Conservation (phyloP, 176 grass and related monocot genomes). For the Olyra latifolia region DNA sequence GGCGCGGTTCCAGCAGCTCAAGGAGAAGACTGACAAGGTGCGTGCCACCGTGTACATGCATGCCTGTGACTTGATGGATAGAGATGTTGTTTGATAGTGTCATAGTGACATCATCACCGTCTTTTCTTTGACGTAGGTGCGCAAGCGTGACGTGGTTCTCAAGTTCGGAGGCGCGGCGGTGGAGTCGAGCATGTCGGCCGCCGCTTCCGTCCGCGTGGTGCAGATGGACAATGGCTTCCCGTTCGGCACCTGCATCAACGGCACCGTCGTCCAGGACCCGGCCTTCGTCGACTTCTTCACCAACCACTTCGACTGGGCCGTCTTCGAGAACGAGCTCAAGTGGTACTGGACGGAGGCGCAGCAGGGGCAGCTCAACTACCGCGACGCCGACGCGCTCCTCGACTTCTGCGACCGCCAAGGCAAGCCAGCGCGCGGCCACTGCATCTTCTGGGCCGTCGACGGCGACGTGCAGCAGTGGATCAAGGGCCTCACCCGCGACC, state of each 20-base stretch:
- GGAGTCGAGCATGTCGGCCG: not conserved
- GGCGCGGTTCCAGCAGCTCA: constrained; percentile 37
- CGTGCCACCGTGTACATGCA: not conserved
- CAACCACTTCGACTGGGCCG: constrained; percentile 64
- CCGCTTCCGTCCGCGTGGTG: not conserved
- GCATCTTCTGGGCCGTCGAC: constrained; percentile 13
- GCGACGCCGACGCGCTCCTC: constrained; percentile 27
- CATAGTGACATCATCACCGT: no score
- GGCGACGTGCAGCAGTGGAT: constrained; percentile 42
- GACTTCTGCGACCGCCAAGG: constrained; percentile 35
- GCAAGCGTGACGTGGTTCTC: constrained; percentile 53
- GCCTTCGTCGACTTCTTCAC: constrained; percentile 23
- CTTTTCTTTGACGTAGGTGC: constrained; percentile 46
- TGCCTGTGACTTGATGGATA: no score
- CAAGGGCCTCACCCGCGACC: not conserved
- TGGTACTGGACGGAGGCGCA: constrained; percentile 30
- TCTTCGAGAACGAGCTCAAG: constrained; percentile 84
- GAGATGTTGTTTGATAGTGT: no score
- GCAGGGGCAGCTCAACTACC: not conserved
- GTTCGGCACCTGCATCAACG: constrained; percentile 26
- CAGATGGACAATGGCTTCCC: constrained; percentile 21
- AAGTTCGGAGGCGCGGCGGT: not conserved
- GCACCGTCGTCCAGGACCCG: not conserved
- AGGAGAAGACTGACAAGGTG: constrained; percentile 45
- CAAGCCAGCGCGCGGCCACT: constrained; percentile 35